Percentiles rank a stretch among this genome's conserved stretches.
These are phyloP conservation scores for Vaccinium darrowii DNA, from an alignment of 148 eudicot species.

Conservation along the genomic window DNA sequence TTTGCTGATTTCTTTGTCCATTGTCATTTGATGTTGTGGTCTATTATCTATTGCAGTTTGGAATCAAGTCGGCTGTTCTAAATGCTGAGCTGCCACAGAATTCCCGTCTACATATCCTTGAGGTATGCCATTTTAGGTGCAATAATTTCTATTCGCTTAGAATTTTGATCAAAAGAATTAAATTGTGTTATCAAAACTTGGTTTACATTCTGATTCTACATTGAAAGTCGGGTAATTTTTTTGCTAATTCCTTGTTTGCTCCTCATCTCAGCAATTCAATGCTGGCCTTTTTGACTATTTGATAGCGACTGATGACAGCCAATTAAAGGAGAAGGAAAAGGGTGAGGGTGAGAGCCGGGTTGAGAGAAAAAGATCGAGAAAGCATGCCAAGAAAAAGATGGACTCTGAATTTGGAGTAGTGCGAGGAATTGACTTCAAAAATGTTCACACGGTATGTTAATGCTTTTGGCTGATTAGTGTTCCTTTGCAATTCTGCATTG, in stretches of 20 bases:
- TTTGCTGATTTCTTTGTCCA: background rate
- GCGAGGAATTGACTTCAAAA: conserved; percentile 96
- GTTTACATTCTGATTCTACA: background rate
- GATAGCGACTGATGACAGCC: conserved; percentile 79
- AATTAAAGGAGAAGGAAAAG: conserved; percentile 50
- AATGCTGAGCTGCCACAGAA: conserved; percentile 97
- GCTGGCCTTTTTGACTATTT: conserved; percentile 94
- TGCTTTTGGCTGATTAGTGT: background rate
- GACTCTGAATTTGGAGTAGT: conserved; percentile 96
- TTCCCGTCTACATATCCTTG: conserved; percentile 92
- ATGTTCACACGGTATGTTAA: conserved; percentile 75
- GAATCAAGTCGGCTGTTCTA: conserved; percentile 77
- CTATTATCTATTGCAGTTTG: conserved; percentile 56
- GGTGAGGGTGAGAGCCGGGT: conserved; percentile 40
- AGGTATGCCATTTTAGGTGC: conserved; percentile 45
- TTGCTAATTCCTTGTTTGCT: conserved; percentile 7
- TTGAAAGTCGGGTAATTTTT: background rate
- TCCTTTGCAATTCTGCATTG: background rate
- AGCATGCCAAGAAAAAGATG: conserved; percentile 49
- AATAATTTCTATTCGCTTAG: background rate
- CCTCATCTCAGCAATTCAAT: conserved; percentile 64
- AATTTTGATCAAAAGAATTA: background rate
- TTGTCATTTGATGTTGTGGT: background rate
- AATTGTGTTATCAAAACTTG: background rate
- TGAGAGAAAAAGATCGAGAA: conserved; percentile 53